Evolutionary conservation across 208 protist genomes (phyloP).

Genomic region (Crithidia brevicula): DNA sequence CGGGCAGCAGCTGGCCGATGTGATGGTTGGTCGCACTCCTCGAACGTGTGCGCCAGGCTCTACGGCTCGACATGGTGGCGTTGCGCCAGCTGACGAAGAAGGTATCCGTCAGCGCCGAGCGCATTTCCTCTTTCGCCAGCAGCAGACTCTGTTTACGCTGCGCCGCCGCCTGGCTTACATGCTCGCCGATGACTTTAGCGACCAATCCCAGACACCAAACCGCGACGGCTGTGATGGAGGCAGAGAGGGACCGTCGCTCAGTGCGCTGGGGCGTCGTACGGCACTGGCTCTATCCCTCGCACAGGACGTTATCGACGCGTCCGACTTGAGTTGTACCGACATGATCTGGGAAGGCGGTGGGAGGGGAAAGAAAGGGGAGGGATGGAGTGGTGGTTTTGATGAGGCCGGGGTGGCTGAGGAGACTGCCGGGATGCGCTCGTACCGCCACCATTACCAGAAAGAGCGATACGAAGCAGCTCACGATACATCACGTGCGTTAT

Average conservation of each 20-base stretch:
- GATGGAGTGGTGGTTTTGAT: no score
- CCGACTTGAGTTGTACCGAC: background rate
- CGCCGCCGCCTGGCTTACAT: slow-evolving; percentile 36
- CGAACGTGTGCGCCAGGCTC: background rate
- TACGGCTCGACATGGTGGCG: no score
- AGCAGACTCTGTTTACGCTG: slow-evolving; percentile 26
- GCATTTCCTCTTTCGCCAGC: slow-evolving; percentile 19
- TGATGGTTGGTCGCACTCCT: background rate
- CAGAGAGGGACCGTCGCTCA: background rate
- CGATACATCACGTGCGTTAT: no score
- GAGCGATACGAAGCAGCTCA: no score
- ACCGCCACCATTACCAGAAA: no score
- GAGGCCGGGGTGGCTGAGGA: no score
- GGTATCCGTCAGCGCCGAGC: no score
- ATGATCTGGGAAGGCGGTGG: background rate
- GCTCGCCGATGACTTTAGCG: slow-evolving; percentile 12
- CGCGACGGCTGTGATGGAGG: background rate
- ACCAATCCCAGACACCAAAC: background rate
- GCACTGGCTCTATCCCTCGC: slow-evolving; percentile 27
- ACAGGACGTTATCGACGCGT: slow-evolving; percentile 14
- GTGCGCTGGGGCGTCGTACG: background rate
- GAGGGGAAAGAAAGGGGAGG: background rate
- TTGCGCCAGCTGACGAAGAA: no score
- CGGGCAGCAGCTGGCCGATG: slow-evolving; percentile 12
- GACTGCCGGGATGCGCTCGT: no score